Evolutionary conservation across 768 basidiomycete species (phyloP), one percentile per base, ranked within the genome.

Genomic region (Xanthoconium purpureum): DNA sequence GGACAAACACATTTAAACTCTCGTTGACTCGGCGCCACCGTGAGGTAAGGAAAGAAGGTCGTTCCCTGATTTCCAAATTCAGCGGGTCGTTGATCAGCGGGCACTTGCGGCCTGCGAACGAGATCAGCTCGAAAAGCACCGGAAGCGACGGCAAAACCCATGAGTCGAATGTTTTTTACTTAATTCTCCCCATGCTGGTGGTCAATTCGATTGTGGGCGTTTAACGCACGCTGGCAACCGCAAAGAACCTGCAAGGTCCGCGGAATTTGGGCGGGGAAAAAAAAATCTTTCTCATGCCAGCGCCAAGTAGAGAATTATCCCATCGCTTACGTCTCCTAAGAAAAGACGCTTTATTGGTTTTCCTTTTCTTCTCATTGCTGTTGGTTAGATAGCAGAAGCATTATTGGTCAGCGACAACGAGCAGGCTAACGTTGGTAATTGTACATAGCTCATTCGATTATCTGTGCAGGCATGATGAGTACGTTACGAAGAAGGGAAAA

Each of bases 1-100:
- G 54, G 53, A 55, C 0, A 33, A 11, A 46, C 8, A 13, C 37
- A 24, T 30, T 45, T 45, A 32, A 33, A 18, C 45, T 33, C n/a
- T n/a, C 3, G 44, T 32, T 15, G 17, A 32, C 30, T 32, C 17
- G 44, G 11, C 45, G 15, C n/a, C 32, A 6, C 10, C 17, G 18
- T 45, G 60, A 62, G 62, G 54, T 62, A 58, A 62, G 38, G 20
- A 14, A 50, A 33, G 50, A 3, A 14, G 48, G 43, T 32, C 29
- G 18, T 24, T 18, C 30, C 50, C 28, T 24, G 2, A 29, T 51
- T 36, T 44, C 52, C 39, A 38, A 36, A 48, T 47, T 14, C 13
- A 18, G 52, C 35, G 2, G 13, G 33, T 13, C 20, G 47, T 13
- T 37, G 36, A 57, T 47, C 12, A 20, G 10, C 15, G 40, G 30